A percentile compares a stretch with the other conserved stretches of the same genome.
Conservation (phyloP, 148 eudicot genomes). For the Rhododendron ovatum region DNA sequence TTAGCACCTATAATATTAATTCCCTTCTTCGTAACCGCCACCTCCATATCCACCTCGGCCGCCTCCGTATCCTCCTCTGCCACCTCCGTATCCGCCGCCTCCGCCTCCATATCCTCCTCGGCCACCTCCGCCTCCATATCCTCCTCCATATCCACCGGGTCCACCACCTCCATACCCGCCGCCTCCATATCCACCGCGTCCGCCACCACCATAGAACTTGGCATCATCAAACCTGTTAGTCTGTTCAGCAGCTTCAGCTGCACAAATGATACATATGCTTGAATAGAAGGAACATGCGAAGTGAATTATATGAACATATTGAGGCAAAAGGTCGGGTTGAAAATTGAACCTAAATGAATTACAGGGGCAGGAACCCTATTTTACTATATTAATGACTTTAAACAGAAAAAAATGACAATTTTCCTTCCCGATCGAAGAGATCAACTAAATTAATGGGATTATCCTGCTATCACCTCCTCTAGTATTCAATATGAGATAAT, state of each 20-base stretch:
- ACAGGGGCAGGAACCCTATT: too few species aligned
- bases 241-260: neutral
- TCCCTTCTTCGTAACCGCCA: neutral
- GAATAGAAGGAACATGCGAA: too few species aligned
- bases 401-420: too few species aligned
- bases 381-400: too few species aligned
- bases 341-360: neutral
- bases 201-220: neutral
- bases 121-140: accelerated
- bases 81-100: neutral
- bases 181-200: neutral
- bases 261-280: neutral
- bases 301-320: too few species aligned
- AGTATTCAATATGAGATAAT: too few species aligned
- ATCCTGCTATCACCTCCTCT: too few species aligned
- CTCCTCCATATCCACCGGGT: neutral
- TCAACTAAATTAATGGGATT: too few species aligned
- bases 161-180: neutral
- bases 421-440: too few species aligned
- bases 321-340: too few species aligned
- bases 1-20: neutral
- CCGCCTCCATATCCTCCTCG: neutral
- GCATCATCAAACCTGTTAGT: constrained; percentile 1
- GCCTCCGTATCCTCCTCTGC: neutral
- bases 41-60: neutral